Evolutionary conservation across 2,329 filamentous ascomycete genomes (phyloP).

Genomic region (Pseudocercospora musae): DNA sequence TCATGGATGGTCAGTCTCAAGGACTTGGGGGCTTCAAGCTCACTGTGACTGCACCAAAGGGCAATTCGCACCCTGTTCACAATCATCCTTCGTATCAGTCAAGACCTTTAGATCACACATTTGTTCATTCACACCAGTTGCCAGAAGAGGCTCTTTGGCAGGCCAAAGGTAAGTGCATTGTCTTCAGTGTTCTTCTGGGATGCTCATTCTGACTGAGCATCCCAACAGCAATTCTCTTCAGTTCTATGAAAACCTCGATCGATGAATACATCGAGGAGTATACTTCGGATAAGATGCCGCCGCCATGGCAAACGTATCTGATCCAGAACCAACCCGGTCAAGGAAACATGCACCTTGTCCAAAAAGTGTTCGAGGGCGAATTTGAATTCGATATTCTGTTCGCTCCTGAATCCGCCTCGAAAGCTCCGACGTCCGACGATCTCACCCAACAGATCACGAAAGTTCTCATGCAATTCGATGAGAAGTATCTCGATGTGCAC

Average conservation of each 20-base stretch:
- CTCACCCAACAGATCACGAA: conserved; percentile 67
- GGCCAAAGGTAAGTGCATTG: conserved; percentile 57
- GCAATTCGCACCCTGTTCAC: conserved; percentile 56
- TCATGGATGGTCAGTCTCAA: conserved; percentile 65
- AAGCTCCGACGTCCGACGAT: conserved; percentile 48
- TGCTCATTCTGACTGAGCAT: conserved; percentile 43
- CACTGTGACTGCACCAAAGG: conserved; percentile 68
- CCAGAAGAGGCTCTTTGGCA: conserved; percentile 76
- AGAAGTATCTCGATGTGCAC: conserved; percentile 71
- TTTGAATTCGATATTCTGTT: conserved; percentile 94
- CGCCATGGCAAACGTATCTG: conserved; percentile 81
- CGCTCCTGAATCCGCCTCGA: conserved; percentile 64
- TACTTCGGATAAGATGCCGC: conserved; percentile 66
- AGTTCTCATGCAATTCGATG: conserved; percentile 65
- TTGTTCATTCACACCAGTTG: conserved; percentile 68
- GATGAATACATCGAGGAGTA: conserved; percentile 58
- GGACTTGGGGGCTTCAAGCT: conserved; percentile 78
- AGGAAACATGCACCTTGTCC: conserved; percentile 82
- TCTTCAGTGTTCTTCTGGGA: not conserved
- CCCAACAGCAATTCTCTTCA: conserved; percentile 57
- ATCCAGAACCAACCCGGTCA: conserved; percentile 64
- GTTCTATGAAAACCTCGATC: conserved; percentile 61
- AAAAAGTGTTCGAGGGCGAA: conserved; percentile 84
- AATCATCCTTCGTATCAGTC: conserved; percentile 62
- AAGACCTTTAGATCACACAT: conserved; percentile 71